A percentile compares a stretch with the other conserved stretches of the same genome.
phyloP scores from a whole-genome alignment of 208 protist genomes.

The Porcisia hertigi region DNA sequence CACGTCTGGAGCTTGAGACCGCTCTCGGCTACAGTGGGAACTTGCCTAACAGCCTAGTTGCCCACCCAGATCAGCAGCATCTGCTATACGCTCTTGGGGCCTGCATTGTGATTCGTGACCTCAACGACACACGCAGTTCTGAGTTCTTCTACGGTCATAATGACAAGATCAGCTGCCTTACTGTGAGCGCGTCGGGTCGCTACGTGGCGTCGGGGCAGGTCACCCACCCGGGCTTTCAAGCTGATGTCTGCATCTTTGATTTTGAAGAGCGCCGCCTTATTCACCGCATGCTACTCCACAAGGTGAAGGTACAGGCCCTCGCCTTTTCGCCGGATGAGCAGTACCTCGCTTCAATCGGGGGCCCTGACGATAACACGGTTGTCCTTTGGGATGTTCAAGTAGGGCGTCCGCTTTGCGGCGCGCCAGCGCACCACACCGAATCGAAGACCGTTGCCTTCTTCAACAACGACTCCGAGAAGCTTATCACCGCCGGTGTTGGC shows the following conservation, averaged over 20 bases:
- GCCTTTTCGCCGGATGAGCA: conserved; percentile 94
- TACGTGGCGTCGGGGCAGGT: conserved; percentile 95
- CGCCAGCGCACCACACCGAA: conserved; percentile 77
- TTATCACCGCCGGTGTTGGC: conserved; percentile 90
- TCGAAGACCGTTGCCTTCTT: conserved; percentile 86
- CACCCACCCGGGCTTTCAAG: conserved; percentile 95
- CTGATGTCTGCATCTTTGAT: conserved; percentile 94
- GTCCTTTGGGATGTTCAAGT: conserved; percentile 95
- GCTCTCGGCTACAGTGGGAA: conserved; percentile 87
- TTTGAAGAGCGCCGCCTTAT: conserved; percentile 85
- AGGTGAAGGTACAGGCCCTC: conserved; percentile 93
- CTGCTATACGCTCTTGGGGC: conserved; percentile 93
- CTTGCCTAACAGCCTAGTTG: conserved; percentile 79
- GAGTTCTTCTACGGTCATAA: conserved; percentile 95
- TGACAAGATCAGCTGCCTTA: conserved; percentile 93
- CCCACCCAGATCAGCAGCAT: conserved; percentile 90
- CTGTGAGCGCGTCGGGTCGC: conserved; percentile 87
- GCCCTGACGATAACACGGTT: conserved; percentile 94
- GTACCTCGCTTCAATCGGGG: conserved; percentile 94
- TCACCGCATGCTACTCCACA: conserved; percentile 94
- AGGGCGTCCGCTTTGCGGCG: conserved; percentile 90
- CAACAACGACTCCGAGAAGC: conserved; percentile 76
- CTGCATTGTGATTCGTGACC: conserved; percentile 91
- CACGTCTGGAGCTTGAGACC: conserved; percentile 76
- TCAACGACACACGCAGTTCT: conserved; percentile 68